Evolutionary conservation across 2,329 filamentous ascomycete genomes (phyloP), one percentile per base, ranked within the genome.

Genomic region (Cadophora gregata): DNA sequence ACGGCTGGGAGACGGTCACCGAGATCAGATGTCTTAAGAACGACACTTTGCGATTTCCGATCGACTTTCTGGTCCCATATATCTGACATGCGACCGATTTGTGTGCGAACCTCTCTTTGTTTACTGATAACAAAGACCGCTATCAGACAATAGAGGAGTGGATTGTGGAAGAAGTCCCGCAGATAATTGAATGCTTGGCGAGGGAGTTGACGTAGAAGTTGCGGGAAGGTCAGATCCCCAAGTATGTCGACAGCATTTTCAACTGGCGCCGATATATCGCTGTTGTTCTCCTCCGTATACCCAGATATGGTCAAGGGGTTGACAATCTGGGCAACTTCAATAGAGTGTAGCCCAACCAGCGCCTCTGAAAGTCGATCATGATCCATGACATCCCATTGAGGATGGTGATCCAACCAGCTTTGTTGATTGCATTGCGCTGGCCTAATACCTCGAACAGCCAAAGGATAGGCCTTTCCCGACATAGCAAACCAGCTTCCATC

Each of bases 401-500:
- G 67, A n/a, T 71, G 62, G 53, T 73, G 72, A 59, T 86, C 80
- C 76, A 82, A 81, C 78, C 83, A 88, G 66, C 83, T 82, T 63
- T 82, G 81, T 59, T 82, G 81, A 70, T 88, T 88, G 74, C 84
- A 88, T 62, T 83, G 79, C 21, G 76, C 76, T 81, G 80, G 51
- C 83, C 80, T 69, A 79, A 80, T 25, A 81, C 86, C 89, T 62
- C 93, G 87, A 25, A 94, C 90, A 31, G 97, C 93, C 10, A 95
- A 85, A 3, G 96, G 96, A 73, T 97, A 98, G 9, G 88, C 88
- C 48, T 84, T 85, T 66, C 96, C 95, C 1, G 95, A 97, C 80
- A 98, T 85, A 36, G 94, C 96, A 78, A 95, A 99, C 93, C 95
- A 98, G 68, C 92, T 91, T 33, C 94, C 95, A n/a, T 84, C 82